These are phyloP conservation scores for Canariomyces notabilis DNA, from an alignment of 2,329 filamentous ascomycete species.

Conservation along the genomic window DNA sequence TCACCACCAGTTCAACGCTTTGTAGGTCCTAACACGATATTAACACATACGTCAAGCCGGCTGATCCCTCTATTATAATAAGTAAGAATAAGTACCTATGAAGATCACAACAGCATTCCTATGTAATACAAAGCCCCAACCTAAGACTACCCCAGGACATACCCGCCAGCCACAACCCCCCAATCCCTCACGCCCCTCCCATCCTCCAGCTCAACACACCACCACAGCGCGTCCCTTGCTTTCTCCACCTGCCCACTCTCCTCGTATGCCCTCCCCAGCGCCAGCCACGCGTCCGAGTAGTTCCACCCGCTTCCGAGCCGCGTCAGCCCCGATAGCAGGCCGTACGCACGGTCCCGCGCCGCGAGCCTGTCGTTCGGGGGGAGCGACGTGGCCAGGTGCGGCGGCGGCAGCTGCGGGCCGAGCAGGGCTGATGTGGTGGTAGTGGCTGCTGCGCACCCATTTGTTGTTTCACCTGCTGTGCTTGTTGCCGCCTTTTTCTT, in stretches of 20 bases:
- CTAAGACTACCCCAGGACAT: slow-evolving; percentile 52
- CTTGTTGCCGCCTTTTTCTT: slow-evolving; percentile 1
- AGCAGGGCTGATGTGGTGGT: slow-evolving; percentile 16
- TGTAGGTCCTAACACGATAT: no score
- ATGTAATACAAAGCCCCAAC: background rate
- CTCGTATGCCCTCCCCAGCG: slow-evolving; percentile 81
- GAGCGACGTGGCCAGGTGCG: slow-evolving; percentile 56
- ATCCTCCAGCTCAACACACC: slow-evolving; percentile 94
- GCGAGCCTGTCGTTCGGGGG: slow-evolving; percentile 78
- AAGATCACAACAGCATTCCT: background rate
- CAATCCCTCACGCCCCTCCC: slow-evolving; percentile 73
- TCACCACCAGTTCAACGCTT: no score
- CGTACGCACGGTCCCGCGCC: slow-evolving; percentile 82
- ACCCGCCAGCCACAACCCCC: slow-evolving; percentile 65
- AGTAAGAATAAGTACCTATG: no score
- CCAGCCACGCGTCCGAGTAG: slow-evolving; percentile 87
- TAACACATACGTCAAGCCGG: no score
- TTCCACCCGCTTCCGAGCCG: slow-evolving; percentile 88
- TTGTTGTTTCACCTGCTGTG: no score
- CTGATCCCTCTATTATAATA: background rate
- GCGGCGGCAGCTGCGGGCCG: slow-evolving; percentile 43
- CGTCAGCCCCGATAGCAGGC: slow-evolving; percentile 74
- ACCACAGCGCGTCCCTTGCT: slow-evolving; percentile 91
- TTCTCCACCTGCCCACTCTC: slow-evolving; percentile 79
- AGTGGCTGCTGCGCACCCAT: background rate